Conservation (phyloP, 31 red algal genomes). For the Bonnemaisonia californica region DNA sequence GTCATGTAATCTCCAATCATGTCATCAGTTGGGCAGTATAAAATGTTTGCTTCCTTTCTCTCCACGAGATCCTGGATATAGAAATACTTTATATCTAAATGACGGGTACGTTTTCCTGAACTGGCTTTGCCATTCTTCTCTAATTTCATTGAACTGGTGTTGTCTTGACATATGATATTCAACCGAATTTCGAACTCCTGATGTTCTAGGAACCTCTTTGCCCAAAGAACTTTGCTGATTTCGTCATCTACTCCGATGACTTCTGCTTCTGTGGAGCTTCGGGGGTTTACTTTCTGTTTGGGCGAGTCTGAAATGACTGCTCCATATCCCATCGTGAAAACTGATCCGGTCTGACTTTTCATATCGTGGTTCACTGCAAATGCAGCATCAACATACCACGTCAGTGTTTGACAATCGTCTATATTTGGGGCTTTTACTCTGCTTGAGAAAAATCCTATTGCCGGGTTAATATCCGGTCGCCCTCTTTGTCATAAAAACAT, state of each 20-base stretch:
- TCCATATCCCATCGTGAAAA: background rate
- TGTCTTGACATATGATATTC: slow-evolving; percentile 40
- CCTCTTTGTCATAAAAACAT: background rate
- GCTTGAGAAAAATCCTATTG: background rate
- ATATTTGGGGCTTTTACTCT: background rate
- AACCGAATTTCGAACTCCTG: background rate
- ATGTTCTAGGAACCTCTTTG: background rate
- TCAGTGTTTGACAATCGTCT: background rate
- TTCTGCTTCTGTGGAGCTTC: background rate
- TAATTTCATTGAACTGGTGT: slow-evolving; percentile 9
- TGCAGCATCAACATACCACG: background rate
- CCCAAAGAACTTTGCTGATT: background rate
- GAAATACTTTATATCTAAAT: slow-evolving; percentile 31
- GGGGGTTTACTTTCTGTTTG: background rate
- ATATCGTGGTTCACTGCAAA: background rate
- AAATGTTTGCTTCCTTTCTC: too few species aligned
- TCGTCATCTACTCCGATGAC: background rate
- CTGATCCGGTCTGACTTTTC: background rate
- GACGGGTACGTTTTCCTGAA: background rate
- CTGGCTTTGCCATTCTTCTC: slow-evolving; percentile 6
- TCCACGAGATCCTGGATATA: slow-evolving; percentile 26
- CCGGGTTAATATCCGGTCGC: background rate
- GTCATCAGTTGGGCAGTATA: too few species aligned
- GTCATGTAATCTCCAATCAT: too few species aligned
- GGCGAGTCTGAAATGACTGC: background rate